phyloP scores from a whole-genome alignment of 805 yeast genomes.

The Teunomyces cretensis region DNA sequence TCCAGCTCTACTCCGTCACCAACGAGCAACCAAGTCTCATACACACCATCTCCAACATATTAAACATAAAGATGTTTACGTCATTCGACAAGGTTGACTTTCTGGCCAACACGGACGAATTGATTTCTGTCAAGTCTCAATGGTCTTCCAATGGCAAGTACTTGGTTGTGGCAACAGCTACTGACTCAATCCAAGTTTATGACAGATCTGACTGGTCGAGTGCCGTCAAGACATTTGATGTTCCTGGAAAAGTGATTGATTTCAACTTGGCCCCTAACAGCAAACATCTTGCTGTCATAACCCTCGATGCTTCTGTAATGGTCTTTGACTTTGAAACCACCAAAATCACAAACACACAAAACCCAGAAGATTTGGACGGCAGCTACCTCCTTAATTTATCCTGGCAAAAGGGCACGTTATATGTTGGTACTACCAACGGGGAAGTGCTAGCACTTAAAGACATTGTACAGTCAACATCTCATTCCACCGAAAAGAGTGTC shows the following conservation, averaged over 20 bases:
- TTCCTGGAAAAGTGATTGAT: slow-evolving; percentile 39
- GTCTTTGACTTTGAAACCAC: slow-evolving; percentile 52
- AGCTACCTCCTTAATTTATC: slow-evolving; percentile 20
- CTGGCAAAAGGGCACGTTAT: slow-evolving; percentile 28
- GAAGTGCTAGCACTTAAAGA: slow-evolving; percentile 27
- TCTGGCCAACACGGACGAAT: slow-evolving; percentile 43
- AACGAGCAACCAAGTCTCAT: slow-evolving; percentile 55
- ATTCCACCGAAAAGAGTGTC: not conserved
- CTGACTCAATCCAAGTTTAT: slow-evolving; percentile 47
- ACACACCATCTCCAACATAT: slow-evolving; percentile 40
- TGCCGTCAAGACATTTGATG: slow-evolving; percentile 13
- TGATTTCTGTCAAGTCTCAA: slow-evolving; percentile 52
- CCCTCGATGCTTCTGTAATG: slow-evolving; percentile 48
- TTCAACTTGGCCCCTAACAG: slow-evolving; percentile 65
- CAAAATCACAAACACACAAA: slow-evolving; percentile 1
- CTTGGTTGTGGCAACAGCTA: slow-evolving; percentile 65
- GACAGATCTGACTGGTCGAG: slow-evolving; percentile 36
- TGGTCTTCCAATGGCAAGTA: slow-evolving; percentile 73
- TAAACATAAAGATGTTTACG: slow-evolving; percentile 37
- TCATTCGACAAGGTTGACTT: slow-evolving; percentile 37
- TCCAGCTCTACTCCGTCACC: slow-evolving; percentile 54
- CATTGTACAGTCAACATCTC: slow-evolving; percentile 12
- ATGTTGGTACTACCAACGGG: slow-evolving; percentile 47
- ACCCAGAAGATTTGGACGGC: slow-evolving; percentile 24
- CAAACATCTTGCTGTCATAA: slow-evolving; percentile 57